Base-by-base conservation (phyloP, 768 basidiomycete genomes). In the Russula lepida region DNA sequence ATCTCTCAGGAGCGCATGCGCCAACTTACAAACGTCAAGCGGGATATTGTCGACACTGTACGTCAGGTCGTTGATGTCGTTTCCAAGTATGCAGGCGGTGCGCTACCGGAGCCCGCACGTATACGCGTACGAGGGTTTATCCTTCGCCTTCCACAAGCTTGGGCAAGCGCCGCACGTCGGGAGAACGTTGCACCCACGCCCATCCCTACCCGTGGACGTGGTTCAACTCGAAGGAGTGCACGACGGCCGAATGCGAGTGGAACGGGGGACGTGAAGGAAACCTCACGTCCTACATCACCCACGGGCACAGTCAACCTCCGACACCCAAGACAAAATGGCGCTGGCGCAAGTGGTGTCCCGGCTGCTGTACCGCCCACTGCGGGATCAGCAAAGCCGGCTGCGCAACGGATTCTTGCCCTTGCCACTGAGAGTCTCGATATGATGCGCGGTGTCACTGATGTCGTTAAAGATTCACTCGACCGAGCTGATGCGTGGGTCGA, bases 401-500 rank as follows among this genome's bases (percentile, higher is more conserved):
- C 93, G 11, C 87, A 90, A 70, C 77, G 88, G 54, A 85, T 95
- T 21, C 71, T 95, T 66, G 84, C 85, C 8, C 82, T 95, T 9
- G 92, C 93, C 13, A 88, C 88, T 15, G 94, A 95, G 76, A 93
- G 92, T 69, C 69, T 95, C 72, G 92, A 95, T 69, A 95, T 94
- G 91, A 84, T 95, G 79, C 78, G 86, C 30, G 84, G 89, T 30
- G 90, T 94, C 30, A 90, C 90, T n/a, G 80, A 82, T 4, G 90
- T 95, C 25, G 88, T 95, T 62, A 87, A 85, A 68, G 93, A 94
- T 63, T 89, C 85, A 64, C 75, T 95, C 71, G 92, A 94, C 70
- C 78, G 86, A 57, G 93, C 92, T 32, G 93, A 95, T 70, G 81
- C 87, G 83, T 94, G 92, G 92, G 88, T 93, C 35, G 88, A 88